Evolutionary conservation across 257 asterid genomes (phyloP), one percentile per base, ranked within the genome.

Genomic region (Buddleja alternifolia): DNA sequence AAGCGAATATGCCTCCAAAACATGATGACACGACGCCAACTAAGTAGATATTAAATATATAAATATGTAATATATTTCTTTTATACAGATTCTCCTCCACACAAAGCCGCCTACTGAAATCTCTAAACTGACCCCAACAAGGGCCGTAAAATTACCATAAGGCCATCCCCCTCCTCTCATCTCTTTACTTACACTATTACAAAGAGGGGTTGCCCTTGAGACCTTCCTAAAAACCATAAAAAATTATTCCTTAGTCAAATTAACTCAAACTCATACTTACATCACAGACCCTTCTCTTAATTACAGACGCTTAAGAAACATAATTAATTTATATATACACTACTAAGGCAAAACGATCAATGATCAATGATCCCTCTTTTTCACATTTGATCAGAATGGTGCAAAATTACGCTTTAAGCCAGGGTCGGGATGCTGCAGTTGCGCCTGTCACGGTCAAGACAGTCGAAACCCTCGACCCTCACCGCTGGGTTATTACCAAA

Each of bases 401-500:
- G 70, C 79, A 76, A 78, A 81, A 78, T 42, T 60, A 74, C 47
- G 46, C 56, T 60, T 74, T 67, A 93, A 45, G 98, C 98, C 82
- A 86, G 65, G 73, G 98, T 76, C 37, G 98, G 91, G 90, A 93
- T 90, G 85, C 95, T 88, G 83, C 98, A 81, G 60, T 86, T 86
- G 60, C 96, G 90, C 70, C 93, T 78, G 74, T 90, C 98, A 88
- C 95, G 75, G 75, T 92, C 97, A 0, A 90, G 96, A 75, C 97
- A 92, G 69, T 92, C 96, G 17, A 92, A 92, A 23, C 98, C 98
- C 90, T 92, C 98, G 51, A 92, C 69, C 75, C 98, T 73, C 50
- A 90, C 96, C 0, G 95, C 95, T 46, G 98, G 97, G 10, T 88
- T 92, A 87, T 82, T 86, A 37, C 97, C 97, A 75, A 90, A 93